phyloP scores from a whole-genome alignment of 495 filamentous ascomycete species.

The Hypoxylon subgilvum region DNA sequence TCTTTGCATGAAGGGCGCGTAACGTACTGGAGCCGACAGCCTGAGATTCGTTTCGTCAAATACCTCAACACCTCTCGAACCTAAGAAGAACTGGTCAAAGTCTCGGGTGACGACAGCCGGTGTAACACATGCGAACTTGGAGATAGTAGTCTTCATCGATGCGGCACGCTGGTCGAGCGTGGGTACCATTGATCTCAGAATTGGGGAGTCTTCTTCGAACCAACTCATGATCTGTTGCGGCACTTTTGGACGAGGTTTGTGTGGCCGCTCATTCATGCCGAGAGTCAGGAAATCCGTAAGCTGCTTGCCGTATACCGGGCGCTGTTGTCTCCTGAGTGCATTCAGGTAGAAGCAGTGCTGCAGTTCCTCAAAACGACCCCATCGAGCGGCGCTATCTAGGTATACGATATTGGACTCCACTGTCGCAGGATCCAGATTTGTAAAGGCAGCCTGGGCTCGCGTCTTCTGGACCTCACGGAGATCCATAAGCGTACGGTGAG shows the following conservation, averaged over 20 bases:
- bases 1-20: slow-evolving; percentile 57
- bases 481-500: slow-evolving; percentile 64
- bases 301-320: slow-evolving; percentile 79
- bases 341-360: slow-evolving; percentile 82
- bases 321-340: slow-evolving; percentile 76
- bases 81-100: slow-evolving; percentile 69
- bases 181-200: slow-evolving; percentile 73
- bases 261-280: slow-evolving; percentile 60
- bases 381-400: slow-evolving; percentile 72
- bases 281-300: slow-evolving; percentile 74
- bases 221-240: slow-evolving; percentile 67
- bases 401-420: slow-evolving; percentile 73
- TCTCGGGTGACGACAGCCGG: slow-evolving; percentile 84
- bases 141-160: slow-evolving; percentile 73
- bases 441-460: slow-evolving; percentile 66
- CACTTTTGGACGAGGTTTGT: slow-evolving; percentile 59
- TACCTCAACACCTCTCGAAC: slow-evolving; percentile 62
- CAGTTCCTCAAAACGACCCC: slow-evolving; percentile 76
- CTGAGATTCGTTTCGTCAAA: slow-evolving; percentile 59
- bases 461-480: slow-evolving; percentile 67
- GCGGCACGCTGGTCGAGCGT: slow-evolving; percentile 74
- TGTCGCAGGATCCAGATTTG: slow-evolving; percentile 63
- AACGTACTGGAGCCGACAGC: slow-evolving; percentile 52
- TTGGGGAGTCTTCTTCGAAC: slow-evolving; percentile 71
- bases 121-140: slow-evolving; percentile 88